Evolutionary conservation across 768 basidiomycete genomes (phyloP).

Genomic region (Termitomyces sp.): DNA sequence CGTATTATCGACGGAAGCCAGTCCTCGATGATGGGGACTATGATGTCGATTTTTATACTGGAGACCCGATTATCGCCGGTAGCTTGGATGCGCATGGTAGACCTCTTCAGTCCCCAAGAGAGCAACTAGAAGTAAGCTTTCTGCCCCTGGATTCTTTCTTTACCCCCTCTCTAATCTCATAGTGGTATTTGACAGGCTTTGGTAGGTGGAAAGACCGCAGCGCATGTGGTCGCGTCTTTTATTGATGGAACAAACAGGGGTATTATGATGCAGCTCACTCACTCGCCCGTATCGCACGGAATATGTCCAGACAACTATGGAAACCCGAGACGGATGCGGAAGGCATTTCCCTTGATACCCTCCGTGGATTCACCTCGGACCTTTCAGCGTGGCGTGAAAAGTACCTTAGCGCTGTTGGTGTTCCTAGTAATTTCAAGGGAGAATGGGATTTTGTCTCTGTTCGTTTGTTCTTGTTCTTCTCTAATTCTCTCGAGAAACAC

Average conservation of each 20-base stretch:
- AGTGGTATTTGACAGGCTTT: conserved; percentile 47
- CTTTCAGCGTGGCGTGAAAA: conserved; percentile 74
- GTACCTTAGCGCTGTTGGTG: conserved; percentile 76
- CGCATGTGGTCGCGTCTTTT: conserved; percentile 3
- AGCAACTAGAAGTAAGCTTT: conserved; percentile 69
- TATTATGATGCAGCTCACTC: conserved; percentile 84
- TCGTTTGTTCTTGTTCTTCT: conserved; percentile 17
- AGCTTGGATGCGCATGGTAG: conserved; percentile 37
- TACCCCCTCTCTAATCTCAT: conserved; percentile 10
- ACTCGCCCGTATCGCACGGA: conserved; percentile 77
- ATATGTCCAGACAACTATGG: conserved; percentile 81
- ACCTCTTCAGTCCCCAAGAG: conserved; percentile 61
- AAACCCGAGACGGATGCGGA: conserved; percentile 70
- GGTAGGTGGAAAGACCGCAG: conserved; percentile 39
- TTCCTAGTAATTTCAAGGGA: conserved; percentile 78
- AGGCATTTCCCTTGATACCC: conserved; percentile 70
- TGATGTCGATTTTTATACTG: conserved; percentile 85
- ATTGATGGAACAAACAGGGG: conserved; percentile 44
- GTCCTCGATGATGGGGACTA: conserved; percentile 87
- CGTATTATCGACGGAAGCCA: conserved; percentile 84
- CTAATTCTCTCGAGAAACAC: background rate
- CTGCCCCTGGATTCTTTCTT: background rate
- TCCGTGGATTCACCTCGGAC: conserved; percentile 51
- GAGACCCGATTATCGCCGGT: conserved; percentile 54
- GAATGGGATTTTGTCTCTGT: conserved; percentile 88